A percentile compares a stretch with the other conserved stretches of the same genome.
These are phyloP conservation scores for Cutaneotrichosporon mucoides DNA, from an alignment of 1,284 basidiomycete species.

Conservation along the genomic window DNA sequence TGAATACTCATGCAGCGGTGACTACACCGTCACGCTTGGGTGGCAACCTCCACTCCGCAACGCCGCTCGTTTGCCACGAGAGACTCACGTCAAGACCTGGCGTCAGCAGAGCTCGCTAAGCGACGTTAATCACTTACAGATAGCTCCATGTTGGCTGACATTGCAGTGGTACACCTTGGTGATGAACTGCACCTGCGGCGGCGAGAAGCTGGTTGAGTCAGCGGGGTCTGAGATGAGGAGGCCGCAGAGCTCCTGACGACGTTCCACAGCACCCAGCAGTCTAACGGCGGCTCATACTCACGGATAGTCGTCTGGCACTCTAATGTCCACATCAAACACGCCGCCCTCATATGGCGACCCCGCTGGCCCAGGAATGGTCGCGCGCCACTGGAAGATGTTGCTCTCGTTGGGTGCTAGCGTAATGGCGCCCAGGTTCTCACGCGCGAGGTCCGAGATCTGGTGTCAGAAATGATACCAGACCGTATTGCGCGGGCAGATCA, in stretches of 20 bases:
- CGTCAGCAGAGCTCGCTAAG: conserved; percentile 8
- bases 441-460: conserved; percentile 68
- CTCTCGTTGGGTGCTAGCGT: conserved; percentile 60
- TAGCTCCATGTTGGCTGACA: conserved; percentile 61
- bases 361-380: conserved; percentile 71
- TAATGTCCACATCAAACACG: conserved; percentile 69
- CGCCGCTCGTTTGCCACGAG: not conserved
- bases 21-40: too few relatives aligned
- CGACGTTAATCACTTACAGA: conserved; percentile 37
- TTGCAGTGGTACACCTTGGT: conserved; percentile 95
- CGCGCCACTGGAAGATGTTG: conserved; percentile 62
- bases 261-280: too few relatives aligned
- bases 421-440: conserved; percentile 75
- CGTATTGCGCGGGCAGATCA: too few relatives aligned
- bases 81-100: conserved; percentile 45
- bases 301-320: conserved; percentile 75
- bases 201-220: conserved; percentile 62
- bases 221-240: too few relatives aligned
- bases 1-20: too few relatives aligned
- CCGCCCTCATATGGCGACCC: conserved; percentile 87
- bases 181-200: conserved; percentile 70
- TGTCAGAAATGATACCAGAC: conserved; percentile 10
- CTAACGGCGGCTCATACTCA: conserved; percentile 34
- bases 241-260: too few relatives aligned
- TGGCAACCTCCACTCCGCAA: too few relatives aligned